Base-by-base conservation (phyloP, 768 basidiomycete species). In the Chalciporus sphaerocephalus region DNA sequence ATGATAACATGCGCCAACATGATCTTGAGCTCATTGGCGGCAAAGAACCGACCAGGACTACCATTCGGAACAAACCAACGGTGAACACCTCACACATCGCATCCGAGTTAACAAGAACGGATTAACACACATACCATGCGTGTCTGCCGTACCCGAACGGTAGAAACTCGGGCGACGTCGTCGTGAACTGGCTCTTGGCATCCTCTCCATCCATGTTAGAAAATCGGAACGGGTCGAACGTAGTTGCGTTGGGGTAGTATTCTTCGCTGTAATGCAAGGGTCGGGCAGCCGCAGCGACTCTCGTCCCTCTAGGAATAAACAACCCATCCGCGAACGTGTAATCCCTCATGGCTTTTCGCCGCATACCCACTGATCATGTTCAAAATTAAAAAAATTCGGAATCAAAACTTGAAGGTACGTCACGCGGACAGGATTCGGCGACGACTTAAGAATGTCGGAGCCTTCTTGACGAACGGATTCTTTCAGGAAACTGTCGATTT, bases 191-290 rank as follows among this genome's bases (percentile, higher is more conserved):
- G 46, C 69, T 55, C 51, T 64, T 68, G 10, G 49, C 68, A 6
- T 64, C 57, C 24, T 44, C 47, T 18, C 70, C 63, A 45, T 64
- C 53, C 47, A 68, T 61, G 10, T 65, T 56, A 1, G 64, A 62
- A 51, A 76, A 79, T 8, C 79, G 74, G 60, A 73, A 75, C 0
- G 70, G 70, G 27, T 76, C 69, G 48, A 80, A 73, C 9, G n/a
- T n/a, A n/a, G n/a, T n/a, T n/a, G n/a, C n/a, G n/a, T n/a, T n/a
- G n/a, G n/a, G n/a, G n/a, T n/a, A n/a, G n/a, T n/a, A n/a, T n/a
- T n/a, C n/a, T n/a, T n/a, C n/a, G n/a, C n/a, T n/a, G n/a, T n/a
- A n/a, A n/a, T n/a, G n/a, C n/a, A n/a, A n/a, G n/a, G n/a, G n/a
- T n/a, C n/a, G n/a, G n/a, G n/a, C n/a, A n/a, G n/a, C 38, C 4